A percentile compares a stretch with the other conserved stretches of the same genome.
Evolutionary conservation across 805 yeast genomes (phyloP).

Genomic region (Diddensiella transvaalensis): DNA sequence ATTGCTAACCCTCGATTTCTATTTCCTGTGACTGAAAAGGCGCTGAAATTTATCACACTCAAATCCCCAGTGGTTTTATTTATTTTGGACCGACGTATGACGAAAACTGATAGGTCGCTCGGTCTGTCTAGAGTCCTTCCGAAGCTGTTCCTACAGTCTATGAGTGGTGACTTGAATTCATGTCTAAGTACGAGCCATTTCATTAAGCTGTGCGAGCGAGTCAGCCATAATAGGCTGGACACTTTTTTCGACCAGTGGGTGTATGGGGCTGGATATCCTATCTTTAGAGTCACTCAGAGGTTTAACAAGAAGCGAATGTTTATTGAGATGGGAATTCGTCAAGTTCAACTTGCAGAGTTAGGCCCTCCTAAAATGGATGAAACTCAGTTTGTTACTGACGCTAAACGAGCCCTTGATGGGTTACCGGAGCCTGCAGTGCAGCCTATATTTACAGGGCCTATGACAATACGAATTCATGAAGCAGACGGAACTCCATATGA

Average conservation of each 20-base stretch:
- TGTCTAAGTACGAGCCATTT: constrained; percentile 78
- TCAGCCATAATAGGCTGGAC: constrained; percentile 79
- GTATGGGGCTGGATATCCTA: constrained; percentile 81
- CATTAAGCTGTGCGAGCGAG: constrained; percentile 91
- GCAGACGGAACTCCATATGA: constrained; percentile 99
- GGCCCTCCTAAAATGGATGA: constrained; percentile 37
- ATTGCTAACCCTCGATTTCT: constrained; percentile 65
- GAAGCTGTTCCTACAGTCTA: constrained; percentile 84
- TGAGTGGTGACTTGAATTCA: constrained; percentile 90
- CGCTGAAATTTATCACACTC: constrained; percentile 63
- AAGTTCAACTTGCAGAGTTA: constrained; percentile 69
- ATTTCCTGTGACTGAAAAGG: constrained; percentile 61
- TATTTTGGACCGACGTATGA: constrained; percentile 87
- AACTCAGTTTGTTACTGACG: constrained; percentile 39
- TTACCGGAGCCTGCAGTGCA: constrained; percentile 21
- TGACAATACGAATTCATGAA: constrained; percentile 95
- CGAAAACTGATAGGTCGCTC: constrained; percentile 90
- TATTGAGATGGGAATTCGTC: constrained; percentile 91
- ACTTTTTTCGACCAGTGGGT: constrained; percentile 92
- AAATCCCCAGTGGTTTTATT: constrained; percentile 84
- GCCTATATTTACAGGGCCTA: constrained; percentile 73
- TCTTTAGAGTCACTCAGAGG: constrained; percentile 81
- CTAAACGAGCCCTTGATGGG: constrained; percentile 29
- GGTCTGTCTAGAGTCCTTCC: constrained; percentile 91
- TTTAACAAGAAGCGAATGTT: constrained; percentile 92